Evolutionary conservation across 208 protist genomes (phyloP), one percentile per base, ranked within the genome.

Genomic region (Leptomonas seymouri): DNA sequence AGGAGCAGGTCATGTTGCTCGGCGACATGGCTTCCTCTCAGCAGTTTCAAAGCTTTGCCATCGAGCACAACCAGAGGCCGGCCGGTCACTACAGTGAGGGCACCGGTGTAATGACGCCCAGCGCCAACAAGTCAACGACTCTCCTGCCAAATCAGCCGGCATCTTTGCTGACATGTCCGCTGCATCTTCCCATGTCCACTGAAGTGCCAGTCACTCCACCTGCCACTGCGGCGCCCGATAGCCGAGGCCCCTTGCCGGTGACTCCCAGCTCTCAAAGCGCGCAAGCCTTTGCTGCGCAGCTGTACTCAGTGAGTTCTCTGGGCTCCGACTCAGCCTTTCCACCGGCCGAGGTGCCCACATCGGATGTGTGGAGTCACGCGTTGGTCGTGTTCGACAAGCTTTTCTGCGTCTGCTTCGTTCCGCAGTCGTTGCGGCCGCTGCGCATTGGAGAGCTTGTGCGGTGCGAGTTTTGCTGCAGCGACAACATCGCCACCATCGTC

Each of bases 351-450:
- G 55, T 46, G 0, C 8, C 36, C 11, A 62, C 8, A 11, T 30
- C 41, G 4, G 56, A 60, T 61, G 61, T 74, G 28, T 63, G 53
- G 34, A 27, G 23, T 3, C 83, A 93, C 74, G 75, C 78, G 12
- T 54, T 94, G n/a, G 83, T 94, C 25, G 70, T 64, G n/a, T 88
- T 90, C 46, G 78, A 82, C 42, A 64, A 76, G 15, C 46, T 82
- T 8, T 94, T 89, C 66, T 87, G 78, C 11, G 66, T 91, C 1
- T 91, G 75, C 74, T 87, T 83, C 60, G 78, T 94, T 36, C 88
- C 88, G 1, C 12, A 41, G 18, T 46, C 30, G 49, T 51, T 86
- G 54, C 78, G 78, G 42, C 54, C 61, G 9, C 71, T 90, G 55
- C 46, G 66, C n/a, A 55, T 87, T 15, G 85, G 86, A n/a, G 88